phyloP scores from a whole-genome alignment of 495 filamentous ascomycete genomes.

The Penicillium maclennaniae region DNA sequence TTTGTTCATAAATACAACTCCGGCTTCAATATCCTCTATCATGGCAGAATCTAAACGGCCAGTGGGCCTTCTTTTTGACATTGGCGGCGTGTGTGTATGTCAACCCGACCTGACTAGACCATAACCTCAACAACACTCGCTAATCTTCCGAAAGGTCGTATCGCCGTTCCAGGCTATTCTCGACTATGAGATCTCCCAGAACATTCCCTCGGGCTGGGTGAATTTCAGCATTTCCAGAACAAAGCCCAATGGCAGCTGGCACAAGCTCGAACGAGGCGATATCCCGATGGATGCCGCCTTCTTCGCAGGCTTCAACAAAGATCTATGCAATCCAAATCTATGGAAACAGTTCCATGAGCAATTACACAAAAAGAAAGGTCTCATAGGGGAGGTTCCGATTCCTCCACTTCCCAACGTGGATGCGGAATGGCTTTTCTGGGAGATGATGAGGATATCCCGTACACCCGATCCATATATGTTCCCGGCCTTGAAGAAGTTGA shows the following conservation, averaged over 20 bases:
- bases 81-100: slow-evolving; percentile 93
- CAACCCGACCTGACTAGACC: not conserved
- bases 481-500: slow-evolving; percentile 71
- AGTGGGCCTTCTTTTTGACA: slow-evolving; percentile 87
- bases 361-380: slow-evolving; percentile 29
- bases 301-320: slow-evolving; percentile 70
- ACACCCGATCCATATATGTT: slow-evolving; percentile 81
- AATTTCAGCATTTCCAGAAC: slow-evolving; percentile 81
- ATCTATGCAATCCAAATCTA: slow-evolving; percentile 59
- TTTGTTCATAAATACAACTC: not conserved
- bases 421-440: slow-evolving; percentile 78
- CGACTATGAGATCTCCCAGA: slow-evolving; percentile 72
- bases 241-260: slow-evolving; percentile 82
- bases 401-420: slow-evolving; percentile 72
- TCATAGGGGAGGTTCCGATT: slow-evolving; percentile 25
- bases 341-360: slow-evolving; percentile 62
- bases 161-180: slow-evolving; percentile 92
- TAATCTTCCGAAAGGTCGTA: slow-evolving; percentile 56
- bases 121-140: not conserved
- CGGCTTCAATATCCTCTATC: not conserved
- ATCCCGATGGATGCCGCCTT: slow-evolving; percentile 68
- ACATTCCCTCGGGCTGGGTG: slow-evolving; percentile 82
- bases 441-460: slow-evolving; percentile 79
- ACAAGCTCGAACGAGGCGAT: slow-evolving; percentile 71
- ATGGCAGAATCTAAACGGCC: slow-evolving; percentile 50